Conservation (phyloP, 352 stramenopile species). For the Phytopythium mirpurense region DNA sequence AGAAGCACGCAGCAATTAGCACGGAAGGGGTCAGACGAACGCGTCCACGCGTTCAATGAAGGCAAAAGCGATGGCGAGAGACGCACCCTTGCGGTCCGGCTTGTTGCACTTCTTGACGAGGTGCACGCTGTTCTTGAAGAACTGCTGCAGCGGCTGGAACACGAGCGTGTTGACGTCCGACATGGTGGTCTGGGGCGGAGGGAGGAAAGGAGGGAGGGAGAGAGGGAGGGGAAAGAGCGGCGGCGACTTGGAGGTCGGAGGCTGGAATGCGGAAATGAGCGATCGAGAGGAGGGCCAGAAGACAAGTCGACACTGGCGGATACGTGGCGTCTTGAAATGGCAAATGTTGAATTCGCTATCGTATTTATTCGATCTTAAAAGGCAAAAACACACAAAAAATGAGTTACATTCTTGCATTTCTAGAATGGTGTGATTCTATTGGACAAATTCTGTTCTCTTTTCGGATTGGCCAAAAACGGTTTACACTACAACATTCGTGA, state of each 20-base stretch:
- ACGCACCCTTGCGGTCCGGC: constrained; percentile 95
- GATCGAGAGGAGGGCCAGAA: not conserved
- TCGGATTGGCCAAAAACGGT: not conserved
- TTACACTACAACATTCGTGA: no score
- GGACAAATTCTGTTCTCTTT: no score
- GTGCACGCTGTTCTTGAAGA: constrained; percentile 96
- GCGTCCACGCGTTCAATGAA: not conserved
- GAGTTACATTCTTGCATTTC: no score
- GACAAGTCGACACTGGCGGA: not conserved
- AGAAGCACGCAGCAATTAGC: constrained; percentile 1
- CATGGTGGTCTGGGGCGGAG: constrained; percentile 25
- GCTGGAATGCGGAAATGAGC: constrained; percentile 8
- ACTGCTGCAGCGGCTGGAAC: constrained; percentile 96
- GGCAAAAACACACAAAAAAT: no score
- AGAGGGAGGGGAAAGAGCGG: not conserved
- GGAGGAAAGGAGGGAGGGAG: no score
- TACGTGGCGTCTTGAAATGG: not conserved
- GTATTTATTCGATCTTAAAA: no score
- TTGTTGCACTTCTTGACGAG: constrained; percentile 99
- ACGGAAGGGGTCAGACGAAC: no score
- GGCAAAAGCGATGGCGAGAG: not conserved
- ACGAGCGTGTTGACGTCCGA: constrained; percentile 90
- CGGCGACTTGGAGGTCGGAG: not conserved
- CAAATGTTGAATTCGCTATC: no score
- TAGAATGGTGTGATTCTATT: no score